Base-by-base conservation (phyloP, 2,329 filamentous ascomycete species). In the Alternaria metachromatica region DNA sequence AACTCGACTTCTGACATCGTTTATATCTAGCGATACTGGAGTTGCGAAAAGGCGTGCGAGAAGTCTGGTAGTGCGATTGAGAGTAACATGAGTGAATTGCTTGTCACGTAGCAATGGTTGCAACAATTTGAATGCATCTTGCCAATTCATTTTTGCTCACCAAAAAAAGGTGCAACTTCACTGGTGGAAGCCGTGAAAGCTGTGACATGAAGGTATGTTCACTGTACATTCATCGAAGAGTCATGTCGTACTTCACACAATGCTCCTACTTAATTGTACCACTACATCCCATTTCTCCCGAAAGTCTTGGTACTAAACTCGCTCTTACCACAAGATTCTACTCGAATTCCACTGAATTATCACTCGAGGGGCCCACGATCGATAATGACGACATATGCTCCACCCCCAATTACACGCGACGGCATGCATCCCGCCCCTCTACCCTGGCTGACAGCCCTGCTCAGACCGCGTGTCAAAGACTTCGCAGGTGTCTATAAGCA, bases 191-290 rank as follows among this genome's bases (percentile, higher is more conserved):
- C 37, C n/a, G n/a, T n/a, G n/a, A n/a, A n/a, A n/a, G n/a, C n/a
- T n/a, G n/a, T 37, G 33, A 18, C 10, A 18, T 41, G 15, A 41
- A 0, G 0, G 9, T 18, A 4, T 41, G 37, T 2, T 41, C 37
- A 41, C 37, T 41, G 1, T 2, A 41, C 1, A 41, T 11, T 1
- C 37, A 18, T 18, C 0, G 5, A 41, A 18, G 15, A 0, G 0
- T 41, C 37, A 41, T 1, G 2, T 10, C n/a, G 4, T 41, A 41
- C 7, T 37, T 37, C 33, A 37, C 33, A 37, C 33, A 37, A 2
- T 37, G 33, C 33, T 37, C 15, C 9, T 37, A 8, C 33, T 5
- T n/a, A 5, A 37, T 2, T 5, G 33, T 37, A n/a, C 15, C 33
- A 37, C 33, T 37, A 37, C 15, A n/a, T 37, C 1, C 4, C 33